Evolutionary conservation across 2,329 filamentous ascomycete species (phyloP), one percentile per base, ranked within the genome.

Genomic region (Diaporthe amygdali): DNA sequence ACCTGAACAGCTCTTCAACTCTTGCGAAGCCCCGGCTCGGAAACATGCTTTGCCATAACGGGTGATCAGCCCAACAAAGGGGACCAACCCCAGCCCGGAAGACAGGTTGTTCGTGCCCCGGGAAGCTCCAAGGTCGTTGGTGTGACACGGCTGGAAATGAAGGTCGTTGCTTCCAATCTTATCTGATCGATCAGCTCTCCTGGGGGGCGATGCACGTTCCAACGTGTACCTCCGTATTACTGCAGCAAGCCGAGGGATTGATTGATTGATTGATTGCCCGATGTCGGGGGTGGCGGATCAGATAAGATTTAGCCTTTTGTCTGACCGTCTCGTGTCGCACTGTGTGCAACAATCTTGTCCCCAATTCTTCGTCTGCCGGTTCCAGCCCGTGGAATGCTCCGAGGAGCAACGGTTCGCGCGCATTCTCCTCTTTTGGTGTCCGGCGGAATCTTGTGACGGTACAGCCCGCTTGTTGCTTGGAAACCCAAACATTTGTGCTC

Each of bases 181-280:
- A 71, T 71, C 70, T 69, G 70, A 71, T 71, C 70, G 54, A 71
- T 71, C 70, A 69, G 66, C 30, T 22, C 66, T 20, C 47, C 25
- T 22, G 8, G n/a, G 20, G 22, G 22, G 25, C 9, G 56, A 20
- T 6, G 27, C n/a, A 46, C 49, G 51, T 49, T 10, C 34, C 66
- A 32, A 56, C n/a, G 27, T 37, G 30, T 14, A n/a, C 12, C 3
- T 17, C n/a, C n/a, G 30, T 9, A 20, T n/a, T 49, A 49, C 32
- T n/a, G 66, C 51, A 47, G 22, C 15, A 49, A 25, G 66, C 52
- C 52, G 51, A 49, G 15, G 27, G 27, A 30, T 5, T 27, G 41
- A 47, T 37, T 30, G 25, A 30, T 22, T 22, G 5, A 3, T n/a
- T 66, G 63, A 14, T 9, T 12, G 8, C 22, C 64, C 66, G 66